Evolutionary conservation across 2,329 filamentous ascomycete genomes (phyloP).

Genomic region (Knufia petricola): DNA sequence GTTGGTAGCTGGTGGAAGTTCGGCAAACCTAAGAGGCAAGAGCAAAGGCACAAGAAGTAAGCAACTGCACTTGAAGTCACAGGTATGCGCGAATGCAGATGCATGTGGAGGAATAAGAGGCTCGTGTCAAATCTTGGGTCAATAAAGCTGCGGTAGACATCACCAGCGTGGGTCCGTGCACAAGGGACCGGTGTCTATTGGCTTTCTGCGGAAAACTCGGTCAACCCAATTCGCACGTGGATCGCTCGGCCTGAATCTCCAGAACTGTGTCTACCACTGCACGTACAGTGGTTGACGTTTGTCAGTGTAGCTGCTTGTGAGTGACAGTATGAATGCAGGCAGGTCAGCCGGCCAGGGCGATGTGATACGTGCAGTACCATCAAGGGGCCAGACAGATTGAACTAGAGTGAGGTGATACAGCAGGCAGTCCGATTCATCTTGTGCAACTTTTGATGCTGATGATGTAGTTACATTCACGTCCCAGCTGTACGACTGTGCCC

Average conservation of each 20-base stretch:
- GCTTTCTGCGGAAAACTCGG: background rate
- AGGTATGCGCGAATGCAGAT: too few species aligned
- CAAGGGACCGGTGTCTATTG: background rate
- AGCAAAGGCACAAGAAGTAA: background rate
- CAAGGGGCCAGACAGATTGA: too few species aligned
- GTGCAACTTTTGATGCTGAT: background rate
- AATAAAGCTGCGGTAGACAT: background rate
- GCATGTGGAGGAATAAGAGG: conserved; percentile 3
- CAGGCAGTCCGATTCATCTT: background rate
- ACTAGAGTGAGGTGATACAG: background rate
- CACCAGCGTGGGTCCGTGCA: background rate
- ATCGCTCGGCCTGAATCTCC: background rate
- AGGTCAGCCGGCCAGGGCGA: too few species aligned
- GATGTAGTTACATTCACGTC: background rate
- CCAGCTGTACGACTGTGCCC: background rate
- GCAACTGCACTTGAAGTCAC: conserved; percentile 3
- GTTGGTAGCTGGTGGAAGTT: background rate
- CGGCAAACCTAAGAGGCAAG: background rate
- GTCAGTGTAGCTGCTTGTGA: too few species aligned
- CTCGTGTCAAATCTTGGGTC: background rate
- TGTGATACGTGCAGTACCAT: too few species aligned
- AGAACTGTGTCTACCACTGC: too few species aligned
- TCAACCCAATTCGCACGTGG: background rate
- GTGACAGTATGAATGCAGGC: too few species aligned
- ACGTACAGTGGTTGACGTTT: too few species aligned